A percentile compares a stretch with the other conserved stretches of the same genome.
Evolutionary conservation across 176 grass and related monocot species (phyloP).

Genomic region (Aegilops speltoides): DNA sequence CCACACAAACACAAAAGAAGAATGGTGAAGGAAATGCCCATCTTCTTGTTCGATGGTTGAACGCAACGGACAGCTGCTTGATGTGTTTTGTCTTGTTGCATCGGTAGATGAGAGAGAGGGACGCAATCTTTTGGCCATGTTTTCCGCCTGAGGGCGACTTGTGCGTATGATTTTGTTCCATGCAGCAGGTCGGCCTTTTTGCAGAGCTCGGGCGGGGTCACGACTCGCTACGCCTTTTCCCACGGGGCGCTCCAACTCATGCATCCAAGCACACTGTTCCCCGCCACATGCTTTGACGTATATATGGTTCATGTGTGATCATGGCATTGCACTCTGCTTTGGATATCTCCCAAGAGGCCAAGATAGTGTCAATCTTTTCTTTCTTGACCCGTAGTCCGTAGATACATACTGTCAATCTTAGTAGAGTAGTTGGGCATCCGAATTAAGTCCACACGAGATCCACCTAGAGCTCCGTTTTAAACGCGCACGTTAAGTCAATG

Average conservation of each 20-base stretch:
- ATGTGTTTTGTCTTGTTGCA: not conserved
- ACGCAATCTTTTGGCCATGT: not conserved
- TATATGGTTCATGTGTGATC: not conserved
- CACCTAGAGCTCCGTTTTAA: not conserved
- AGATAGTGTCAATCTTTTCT: no score
- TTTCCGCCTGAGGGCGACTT: not conserved
- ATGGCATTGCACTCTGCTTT: not conserved
- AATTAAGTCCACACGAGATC: not conserved
- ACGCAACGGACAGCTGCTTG: not conserved
- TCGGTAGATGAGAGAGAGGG: not conserved
- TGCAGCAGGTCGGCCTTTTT: not conserved
- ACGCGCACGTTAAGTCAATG: constrained; percentile 5
- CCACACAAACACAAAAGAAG: no score
- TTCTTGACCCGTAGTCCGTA: no score
- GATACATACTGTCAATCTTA: not conserved
- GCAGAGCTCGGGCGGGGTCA: not conserved
- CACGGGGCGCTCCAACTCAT: no score
- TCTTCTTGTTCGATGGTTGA: no score
- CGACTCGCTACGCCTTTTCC: not conserved
- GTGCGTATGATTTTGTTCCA: not conserved
- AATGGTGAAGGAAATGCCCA: no score
- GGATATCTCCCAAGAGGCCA: not conserved
- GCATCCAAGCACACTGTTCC: no score
- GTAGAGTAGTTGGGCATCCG: not conserved
- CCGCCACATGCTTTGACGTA: not conserved